Percentiles rank a stretch among this genome's conserved stretches.
phyloP scores from a whole-genome alignment of 192 early-diverging fungal genomes.

The Rhizophagus clarus region DNA sequence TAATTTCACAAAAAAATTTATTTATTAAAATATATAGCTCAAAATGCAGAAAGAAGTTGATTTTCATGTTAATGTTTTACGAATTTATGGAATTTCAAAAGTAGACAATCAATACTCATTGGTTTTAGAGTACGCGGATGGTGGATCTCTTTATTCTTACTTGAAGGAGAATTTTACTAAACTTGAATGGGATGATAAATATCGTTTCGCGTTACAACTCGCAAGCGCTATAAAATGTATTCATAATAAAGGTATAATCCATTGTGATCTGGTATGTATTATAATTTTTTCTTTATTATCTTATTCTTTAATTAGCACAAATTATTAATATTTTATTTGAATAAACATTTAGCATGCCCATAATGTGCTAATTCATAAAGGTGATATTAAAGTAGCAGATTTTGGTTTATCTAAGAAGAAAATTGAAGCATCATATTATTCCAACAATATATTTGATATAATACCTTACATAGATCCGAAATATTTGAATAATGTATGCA shows the following conservation, averaged over 20 bases:
- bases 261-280: background rate
- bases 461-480: background rate
- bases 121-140: background rate
- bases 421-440: background rate
- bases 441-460: background rate
- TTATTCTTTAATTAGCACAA: too few species aligned
- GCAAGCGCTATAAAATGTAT: background rate
- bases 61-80: too few species aligned
- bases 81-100: too few species aligned
- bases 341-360: background rate
- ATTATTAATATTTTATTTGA: too few species aligned
- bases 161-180: too few species aligned
- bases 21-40: too few species aligned
- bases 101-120: too few species aligned
- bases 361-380: background rate
- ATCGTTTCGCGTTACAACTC: background rate
- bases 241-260: background rate
- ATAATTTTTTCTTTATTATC: too few species aligned
- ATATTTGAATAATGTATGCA: too few species aligned
- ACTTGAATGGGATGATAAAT: background rate
- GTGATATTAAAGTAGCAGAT: background rate
- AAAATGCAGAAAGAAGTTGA: too few species aligned
- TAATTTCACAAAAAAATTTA: too few species aligned
- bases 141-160: background rate
- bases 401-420: background rate